These are phyloP conservation scores for Geotrichum ghanense DNA, from an alignment of 805 yeast genomes.

Conservation along the genomic window DNA sequence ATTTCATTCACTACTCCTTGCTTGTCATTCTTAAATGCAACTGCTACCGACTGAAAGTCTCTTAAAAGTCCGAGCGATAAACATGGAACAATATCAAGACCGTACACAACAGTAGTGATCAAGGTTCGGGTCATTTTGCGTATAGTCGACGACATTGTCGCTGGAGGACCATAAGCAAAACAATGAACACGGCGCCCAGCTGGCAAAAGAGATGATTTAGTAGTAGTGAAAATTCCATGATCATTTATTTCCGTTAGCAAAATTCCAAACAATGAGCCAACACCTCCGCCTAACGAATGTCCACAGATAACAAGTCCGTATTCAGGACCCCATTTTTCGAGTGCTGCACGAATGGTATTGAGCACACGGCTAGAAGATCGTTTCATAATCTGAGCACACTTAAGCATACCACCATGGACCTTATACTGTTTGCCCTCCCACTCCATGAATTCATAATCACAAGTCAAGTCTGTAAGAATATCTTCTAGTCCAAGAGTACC, in stretches of 20 bases:
- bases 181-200: conserved; percentile 21
- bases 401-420: conserved; percentile 25
- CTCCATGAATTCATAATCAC: conserved; percentile 21
- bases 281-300: conserved; percentile 27
- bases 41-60: conserved; percentile 23
- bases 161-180: conserved; percentile 26
- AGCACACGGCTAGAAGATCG: conserved; percentile 18
- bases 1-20: conserved; percentile 19
- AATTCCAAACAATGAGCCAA: conserved; percentile 22
- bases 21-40: conserved; percentile 17
- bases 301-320: conserved; percentile 26
- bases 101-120: conserved; percentile 23
- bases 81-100: conserved; percentile 25
- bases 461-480: conserved; percentile 23
- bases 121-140: conserved; percentile 17
- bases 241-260: conserved; percentile 15
- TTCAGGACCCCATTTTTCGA: conserved; percentile 18
- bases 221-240: conserved; percentile 15
- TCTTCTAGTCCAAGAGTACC: conserved; percentile 26
- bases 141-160: conserved; percentile 19
- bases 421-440: conserved; percentile 20
- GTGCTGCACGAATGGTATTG: conserved; percentile 18
- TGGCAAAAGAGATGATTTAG: conserved; percentile 15
- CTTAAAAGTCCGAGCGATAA: conserved; percentile 24
- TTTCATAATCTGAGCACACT: conserved; percentile 18